Evolutionary conservation across 805 yeast species (phyloP).

Genomic region (Tetrapisispora iriomotensis): DNA sequence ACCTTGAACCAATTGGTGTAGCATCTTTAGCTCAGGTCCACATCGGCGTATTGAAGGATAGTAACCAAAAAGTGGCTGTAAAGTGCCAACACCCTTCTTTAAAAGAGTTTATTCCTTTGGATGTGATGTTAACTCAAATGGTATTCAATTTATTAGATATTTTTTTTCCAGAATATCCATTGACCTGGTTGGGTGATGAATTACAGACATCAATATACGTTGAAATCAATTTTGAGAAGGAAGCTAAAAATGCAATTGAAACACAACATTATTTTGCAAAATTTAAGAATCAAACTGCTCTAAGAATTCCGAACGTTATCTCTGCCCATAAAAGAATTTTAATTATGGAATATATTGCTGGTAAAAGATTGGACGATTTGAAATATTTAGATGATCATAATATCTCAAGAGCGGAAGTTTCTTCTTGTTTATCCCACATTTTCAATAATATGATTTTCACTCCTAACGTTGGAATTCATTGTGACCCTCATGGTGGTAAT

Average conservation of each 20-base stretch:
- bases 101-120: slow-evolving; percentile 82
- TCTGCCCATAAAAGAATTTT: slow-evolving; percentile 62
- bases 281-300: slow-evolving; percentile 54
- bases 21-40: slow-evolving; percentile 97
- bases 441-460: slow-evolving; percentile 94
- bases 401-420: slow-evolving; percentile 69
- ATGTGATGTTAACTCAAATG: slow-evolving; percentile 63
- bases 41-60: slow-evolving; percentile 48
- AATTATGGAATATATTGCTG: slow-evolving; percentile 79
- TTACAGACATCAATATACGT: slow-evolving; percentile 74
- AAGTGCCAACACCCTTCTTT: slow-evolving; percentile 90
- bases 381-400: slow-evolving; percentile 49
- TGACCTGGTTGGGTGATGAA: slow-evolving; percentile 94
- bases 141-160: slow-evolving; percentile 67
- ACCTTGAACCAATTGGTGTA: slow-evolving; percentile 76
- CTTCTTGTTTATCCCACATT: slow-evolving; percentile 77
- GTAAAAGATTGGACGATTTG: slow-evolving; percentile 74
- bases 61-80: slow-evolving; percentile 76
- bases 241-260: slow-evolving; percentile 69
- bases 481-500: slow-evolving; percentile 98
- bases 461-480: slow-evolving; percentile 84
- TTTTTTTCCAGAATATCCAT: slow-evolving; percentile 87
- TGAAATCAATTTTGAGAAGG: slow-evolving; percentile 83
- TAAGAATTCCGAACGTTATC: slow-evolving; percentile 65
- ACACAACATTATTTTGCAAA: slow-evolving; percentile 57